A percentile compares a stretch with the other conserved stretches of the same genome.
Evolutionary conservation across 495 filamentous ascomycete species (phyloP).

Genomic region (Penicillium flavigenum): DNA sequence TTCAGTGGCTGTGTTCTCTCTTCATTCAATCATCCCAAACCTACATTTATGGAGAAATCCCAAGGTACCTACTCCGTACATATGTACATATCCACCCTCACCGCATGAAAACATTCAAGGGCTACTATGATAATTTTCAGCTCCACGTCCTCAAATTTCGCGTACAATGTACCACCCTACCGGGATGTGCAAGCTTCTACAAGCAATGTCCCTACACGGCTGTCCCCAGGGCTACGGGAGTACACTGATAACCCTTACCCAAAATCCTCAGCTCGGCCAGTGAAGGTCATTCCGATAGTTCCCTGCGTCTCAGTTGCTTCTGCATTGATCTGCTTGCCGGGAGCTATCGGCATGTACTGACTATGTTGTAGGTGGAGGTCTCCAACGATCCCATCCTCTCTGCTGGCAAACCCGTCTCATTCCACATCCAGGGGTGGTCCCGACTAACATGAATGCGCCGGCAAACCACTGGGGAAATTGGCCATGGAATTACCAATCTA

Average conservation of each 20-base stretch:
- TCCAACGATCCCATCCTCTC: background rate
- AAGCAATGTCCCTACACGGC: conserved; percentile 6
- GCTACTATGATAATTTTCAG: background rate
- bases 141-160: background rate
- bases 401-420: background rate
- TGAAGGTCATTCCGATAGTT: conserved; percentile 18
- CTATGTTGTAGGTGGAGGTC: background rate
- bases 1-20: background rate
- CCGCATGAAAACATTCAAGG: background rate
- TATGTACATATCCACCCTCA: too few species aligned
- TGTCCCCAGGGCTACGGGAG: background rate
- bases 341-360: conserved; percentile 1
- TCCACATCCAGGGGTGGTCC: background rate
- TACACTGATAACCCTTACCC: conserved; percentile 1
- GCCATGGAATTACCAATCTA: background rate
- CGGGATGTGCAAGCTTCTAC: background rate
- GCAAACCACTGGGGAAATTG: background rate
- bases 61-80: background rate
- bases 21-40: background rate
- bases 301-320: conserved; percentile 8
- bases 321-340: background rate
- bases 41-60: background rate
- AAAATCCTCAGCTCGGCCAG: conserved; percentile 20
- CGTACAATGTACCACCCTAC: background rate
- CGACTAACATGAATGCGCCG: background rate